phyloP scores from a whole-genome alignment of 192 early-diverging fungal genomes.

The Rhizophagus sp. region DNA sequence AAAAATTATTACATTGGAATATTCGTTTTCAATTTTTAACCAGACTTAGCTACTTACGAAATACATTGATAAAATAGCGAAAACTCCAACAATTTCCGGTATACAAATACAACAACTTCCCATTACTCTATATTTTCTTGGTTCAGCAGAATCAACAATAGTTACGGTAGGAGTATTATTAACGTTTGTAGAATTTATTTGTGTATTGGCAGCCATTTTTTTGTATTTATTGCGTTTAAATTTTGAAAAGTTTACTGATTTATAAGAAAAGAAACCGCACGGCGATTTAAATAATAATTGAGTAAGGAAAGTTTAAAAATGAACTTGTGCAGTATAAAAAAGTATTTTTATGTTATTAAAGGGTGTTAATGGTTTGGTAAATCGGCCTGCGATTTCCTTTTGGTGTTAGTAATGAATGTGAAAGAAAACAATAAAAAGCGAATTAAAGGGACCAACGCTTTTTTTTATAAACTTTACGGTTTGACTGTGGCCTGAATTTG shows the following conservation, averaged over 20 bases:
- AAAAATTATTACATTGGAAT: too few species aligned
- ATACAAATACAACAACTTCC: not conserved
- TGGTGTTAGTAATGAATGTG: not conserved
- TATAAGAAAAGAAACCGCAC: not conserved
- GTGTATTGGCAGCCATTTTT: not conserved
- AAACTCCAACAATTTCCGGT: slow-evolving; percentile 3
- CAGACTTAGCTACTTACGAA: not conserved
- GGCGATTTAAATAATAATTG: slow-evolving; percentile 4
- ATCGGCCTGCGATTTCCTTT: not conserved
- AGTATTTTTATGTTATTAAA: too few species aligned
- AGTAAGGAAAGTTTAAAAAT: not conserved
- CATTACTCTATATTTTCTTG: not conserved
- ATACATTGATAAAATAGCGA: slow-evolving; percentile 9
- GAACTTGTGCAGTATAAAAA: not conserved
- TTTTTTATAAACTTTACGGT: too few species aligned
- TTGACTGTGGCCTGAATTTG: too few species aligned
- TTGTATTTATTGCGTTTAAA: not conserved
- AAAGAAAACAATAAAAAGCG: not conserved
- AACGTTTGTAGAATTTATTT: not conserved
- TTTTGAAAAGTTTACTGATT: not conserved
- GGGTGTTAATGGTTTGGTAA: not conserved
- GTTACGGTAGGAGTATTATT: not conserved
- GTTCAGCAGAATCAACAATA: not conserved
- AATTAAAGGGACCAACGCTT: too few species aligned
- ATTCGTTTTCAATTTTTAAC: not conserved